Base-by-base conservation (phyloP, 73 alveolate species). In the Paramecium primaurelia region DNA sequence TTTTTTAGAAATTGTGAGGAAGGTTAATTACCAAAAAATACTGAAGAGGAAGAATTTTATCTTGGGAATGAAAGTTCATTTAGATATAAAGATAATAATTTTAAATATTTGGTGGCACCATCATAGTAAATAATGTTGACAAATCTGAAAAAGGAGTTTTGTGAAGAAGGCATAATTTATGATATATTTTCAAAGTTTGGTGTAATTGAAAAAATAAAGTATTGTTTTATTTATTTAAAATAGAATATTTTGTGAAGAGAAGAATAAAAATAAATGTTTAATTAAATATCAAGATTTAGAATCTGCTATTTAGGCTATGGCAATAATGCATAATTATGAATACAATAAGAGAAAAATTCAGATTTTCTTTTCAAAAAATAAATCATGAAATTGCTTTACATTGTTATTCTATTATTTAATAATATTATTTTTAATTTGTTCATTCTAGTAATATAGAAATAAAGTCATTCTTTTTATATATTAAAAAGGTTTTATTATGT, bases 211-310 rank as follows among this genome's bases (percentile, higher is more conserved):
- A 45, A 42, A 25, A 42, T 80, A 0, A 80, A 80, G 91, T 80
- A 80, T n/a, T 20, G 6, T 2, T 49, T 0, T 8, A n/a, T 11
- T 32, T 11, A 6, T 28, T 14, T 44, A 42, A 54, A 54, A 9
- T 80, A 80, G 91, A 80, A 45, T 80, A 80, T 80, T 80, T 25
- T 80, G 91, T 80, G 91, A 80, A 80, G 91, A 80, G 32, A 80
- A 80, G n/a, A 80, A 80, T 12, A 80, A 80, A 47, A 80, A 80
- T 45, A 80, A 80, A 49, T 80, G 91, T 80, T 32, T 80, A 26
- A 42, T 80, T 47, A 80, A 28, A 49, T 80, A 45, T 49, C 10
- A 14, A 32, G 91, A 80, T 7, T 14, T 80, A 14, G 91, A 80
- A 47, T 80, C 91, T 1, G 91, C 91, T 9, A 80, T 80, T 30